Conservation (phyloP, 139 green algal genomes). For the Micromonas commoda region DNA sequence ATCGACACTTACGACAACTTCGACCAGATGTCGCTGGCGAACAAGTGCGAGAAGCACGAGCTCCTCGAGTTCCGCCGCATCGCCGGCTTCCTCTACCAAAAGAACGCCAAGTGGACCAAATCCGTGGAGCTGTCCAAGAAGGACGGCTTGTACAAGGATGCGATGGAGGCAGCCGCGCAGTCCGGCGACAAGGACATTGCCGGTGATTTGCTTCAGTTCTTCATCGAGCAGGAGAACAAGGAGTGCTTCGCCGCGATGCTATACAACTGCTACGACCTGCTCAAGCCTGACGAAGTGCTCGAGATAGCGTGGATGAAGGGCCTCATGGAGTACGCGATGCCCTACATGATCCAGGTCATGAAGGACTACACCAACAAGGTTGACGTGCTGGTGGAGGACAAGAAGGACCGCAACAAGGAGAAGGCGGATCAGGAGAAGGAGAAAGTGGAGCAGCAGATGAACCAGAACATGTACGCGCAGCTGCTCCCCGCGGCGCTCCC, state of each 20-base stretch:
- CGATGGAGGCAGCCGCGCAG: slow-evolving; percentile 88
- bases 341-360: slow-evolving; percentile 90
- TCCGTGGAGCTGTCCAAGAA: slow-evolving; percentile 45
- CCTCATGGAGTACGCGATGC: slow-evolving; percentile 84
- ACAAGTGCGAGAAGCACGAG: slow-evolving; percentile 85
- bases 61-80: slow-evolving; percentile 94
- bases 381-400: slow-evolving; percentile 46
- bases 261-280: slow-evolving; percentile 95
- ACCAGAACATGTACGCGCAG: slow-evolving; percentile 67
- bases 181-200: slow-evolving; percentile 54
- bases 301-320: slow-evolving; percentile 95
- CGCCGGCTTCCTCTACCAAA: slow-evolving; percentile 85
- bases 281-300: slow-evolving; percentile 86
- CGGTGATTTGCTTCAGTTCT: slow-evolving; percentile 88
- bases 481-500: slow-evolving; percentile 73
- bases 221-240: slow-evolving; percentile 60
- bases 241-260: slow-evolving; percentile 96
- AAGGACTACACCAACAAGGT: slow-evolving; percentile 88
- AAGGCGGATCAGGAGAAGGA: slow-evolving; percentile 40
- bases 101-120: slow-evolving; percentile 53
- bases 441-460: slow-evolving; percentile 45
- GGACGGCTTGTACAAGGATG: slow-evolving; percentile 71
- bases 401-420: slow-evolving; percentile 56
- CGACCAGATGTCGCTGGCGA: slow-evolving; percentile 73
- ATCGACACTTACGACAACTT: slow-evolving; percentile 97